Evolutionary conservation across 2,329 filamentous ascomycete genomes (phyloP), one percentile per base, ranked within the genome.

Genomic region (Albophoma yamanashiensis): DNA sequence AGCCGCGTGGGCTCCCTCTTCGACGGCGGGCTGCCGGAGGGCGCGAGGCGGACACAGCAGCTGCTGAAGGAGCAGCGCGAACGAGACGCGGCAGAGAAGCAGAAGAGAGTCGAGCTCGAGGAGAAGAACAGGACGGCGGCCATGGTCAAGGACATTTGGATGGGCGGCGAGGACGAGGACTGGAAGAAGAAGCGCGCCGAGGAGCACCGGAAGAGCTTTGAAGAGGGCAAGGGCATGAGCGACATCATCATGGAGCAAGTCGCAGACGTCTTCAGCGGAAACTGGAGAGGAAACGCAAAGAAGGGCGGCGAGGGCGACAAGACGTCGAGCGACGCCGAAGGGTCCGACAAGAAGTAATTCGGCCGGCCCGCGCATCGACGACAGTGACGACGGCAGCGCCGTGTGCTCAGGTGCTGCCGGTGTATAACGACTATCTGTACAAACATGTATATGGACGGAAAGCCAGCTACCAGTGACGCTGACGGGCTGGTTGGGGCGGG

Each of bases 201-300:
- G 67, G 76, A 79, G 68, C 81, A 84, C 66, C 74, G 74, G 62
- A 78, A 78, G 70, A 81, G 79, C 60, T 69, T 85, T 45, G 76
- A 80, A 58, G 78, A 83, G 62, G 83, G 83, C 5, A 81, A 79
- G 66, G 82, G 82, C 3, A 77, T 83, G 67, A 79, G 78, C 62
- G 81, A 79, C 42, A 74, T 86, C 60, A 85, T 85, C 59, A 71
- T 78, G 62, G 80, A 83, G 11, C 82, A 85, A 70, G 73, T 85
- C 59, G 71, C 71, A n/a, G 82, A 86, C 63, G 83, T 83, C 15
- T 82, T 71, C 64, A 72, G 68, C 45, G 74, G 74, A 6, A 74
- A 73, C 58, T 74, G 66, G 63, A 71, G 62, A 59, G 64, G 66
- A 5, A 57, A 60, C 22, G 68, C 69, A 62, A 71, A 70, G 56